Conservation (phyloP, 2,329 filamentous ascomycete species). For the Dichotomopilus funicola region DNA sequence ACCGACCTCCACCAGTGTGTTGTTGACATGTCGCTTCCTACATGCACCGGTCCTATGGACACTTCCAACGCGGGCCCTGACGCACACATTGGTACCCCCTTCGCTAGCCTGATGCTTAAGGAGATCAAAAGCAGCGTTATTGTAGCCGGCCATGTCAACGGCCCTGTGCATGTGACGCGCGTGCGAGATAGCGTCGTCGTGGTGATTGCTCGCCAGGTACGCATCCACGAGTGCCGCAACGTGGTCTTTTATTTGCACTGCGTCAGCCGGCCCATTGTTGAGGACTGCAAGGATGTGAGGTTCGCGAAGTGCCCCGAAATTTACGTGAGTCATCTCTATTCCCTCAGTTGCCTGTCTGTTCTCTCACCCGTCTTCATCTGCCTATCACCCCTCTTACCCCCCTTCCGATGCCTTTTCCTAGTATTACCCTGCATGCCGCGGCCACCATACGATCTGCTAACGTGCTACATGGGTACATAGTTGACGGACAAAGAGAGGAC, state of each 20-base stretch:
- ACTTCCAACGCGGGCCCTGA: neutral
- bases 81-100: conserved; percentile 44
- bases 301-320: conserved; percentile 68
- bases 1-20: conserved; percentile 64
- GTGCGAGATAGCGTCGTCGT: conserved; percentile 69
- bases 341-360: too few species aligned
- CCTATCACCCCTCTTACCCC: conserved; percentile 17
- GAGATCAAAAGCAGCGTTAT: conserved; percentile 65
- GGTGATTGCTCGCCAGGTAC: conserved; percentile 76
- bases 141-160: conserved; percentile 69
- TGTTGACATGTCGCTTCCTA: conserved; percentile 71
- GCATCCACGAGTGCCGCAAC: conserved; percentile 80
- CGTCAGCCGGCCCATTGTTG: conserved; percentile 82
- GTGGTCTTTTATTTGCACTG: conserved; percentile 81
- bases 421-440: too few species aligned
- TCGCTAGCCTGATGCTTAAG: conserved; percentile 63
- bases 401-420: neutral
- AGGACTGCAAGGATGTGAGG: conserved; percentile 71
- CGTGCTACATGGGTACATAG: neutral
- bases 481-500: conserved; percentile 27
- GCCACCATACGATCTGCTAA: conserved; percentile 6
- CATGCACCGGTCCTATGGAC: conserved; percentile 34
- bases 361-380: neutral
- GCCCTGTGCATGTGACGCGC: conserved; percentile 76
- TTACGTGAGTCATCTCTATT: conserved; percentile 51